These are phyloP conservation scores for Thelephora terrestris DNA, from an alignment of 1,284 basidiomycete species.

Conservation along the genomic window DNA sequence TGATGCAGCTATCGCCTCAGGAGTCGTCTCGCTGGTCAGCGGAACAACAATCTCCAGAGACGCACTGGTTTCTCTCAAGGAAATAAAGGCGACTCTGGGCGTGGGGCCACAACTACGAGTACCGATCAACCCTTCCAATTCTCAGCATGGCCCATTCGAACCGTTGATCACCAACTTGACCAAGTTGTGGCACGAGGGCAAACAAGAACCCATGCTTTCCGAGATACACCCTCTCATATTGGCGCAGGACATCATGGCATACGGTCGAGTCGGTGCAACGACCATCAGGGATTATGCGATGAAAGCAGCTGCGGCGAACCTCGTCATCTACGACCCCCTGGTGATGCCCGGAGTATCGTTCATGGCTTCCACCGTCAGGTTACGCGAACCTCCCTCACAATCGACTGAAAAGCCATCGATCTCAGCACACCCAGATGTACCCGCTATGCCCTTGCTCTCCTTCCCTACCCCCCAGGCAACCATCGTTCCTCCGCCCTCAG, in stretches of 20 bases:
- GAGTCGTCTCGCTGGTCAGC: background rate
- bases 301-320: background rate
- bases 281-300: background rate
- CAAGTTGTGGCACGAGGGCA: background rate
- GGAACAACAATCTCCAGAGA: background rate
- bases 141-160: background rate
- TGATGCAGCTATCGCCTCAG: background rate
- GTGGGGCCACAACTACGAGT: background rate
- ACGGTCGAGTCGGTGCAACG: background rate
- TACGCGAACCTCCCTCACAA: background rate
- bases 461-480: background rate
- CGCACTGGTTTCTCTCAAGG: background rate
- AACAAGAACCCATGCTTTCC: background rate
- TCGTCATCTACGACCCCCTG: background rate
- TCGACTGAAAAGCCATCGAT: background rate
- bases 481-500: too few species aligned
- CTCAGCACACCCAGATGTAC: background rate
- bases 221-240: background rate
- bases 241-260: background rate
- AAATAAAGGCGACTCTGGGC: background rate
- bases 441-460: background rate
- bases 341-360: background rate
- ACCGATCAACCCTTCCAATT: background rate
- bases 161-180: background rate
- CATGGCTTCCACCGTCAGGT: background rate